A percentile compares a stretch with the other conserved stretches of the same genome.
Conservation (phyloP, 2,329 filamentous ascomycete genomes). For the Microcyclosporella mali region DNA sequence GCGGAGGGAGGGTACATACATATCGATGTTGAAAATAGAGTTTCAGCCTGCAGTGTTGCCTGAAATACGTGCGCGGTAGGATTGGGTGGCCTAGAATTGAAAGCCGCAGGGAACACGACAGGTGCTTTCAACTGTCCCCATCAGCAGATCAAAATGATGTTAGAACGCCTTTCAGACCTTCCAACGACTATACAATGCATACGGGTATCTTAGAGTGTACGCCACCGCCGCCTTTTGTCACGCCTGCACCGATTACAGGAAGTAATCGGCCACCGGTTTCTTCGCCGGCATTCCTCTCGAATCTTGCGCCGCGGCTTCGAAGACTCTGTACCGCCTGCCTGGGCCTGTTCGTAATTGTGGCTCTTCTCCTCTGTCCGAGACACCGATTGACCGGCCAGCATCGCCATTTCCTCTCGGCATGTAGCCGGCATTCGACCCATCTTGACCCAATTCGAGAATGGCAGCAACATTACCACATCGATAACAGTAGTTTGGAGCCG, state of each 20-base stretch:
- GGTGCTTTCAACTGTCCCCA: no score
- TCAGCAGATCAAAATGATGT: no score
- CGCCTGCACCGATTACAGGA: constrained; percentile 48
- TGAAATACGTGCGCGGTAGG: no score
- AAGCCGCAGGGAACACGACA: no score
- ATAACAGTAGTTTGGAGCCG: constrained; percentile 84
- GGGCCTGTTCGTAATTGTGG: constrained; percentile 52
- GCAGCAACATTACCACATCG: constrained; percentile 63
- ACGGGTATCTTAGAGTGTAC: no score
- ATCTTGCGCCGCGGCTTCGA: constrained; percentile 94
- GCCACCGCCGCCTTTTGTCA: no score
- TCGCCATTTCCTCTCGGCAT: constrained; percentile 61
- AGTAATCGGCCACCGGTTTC: constrained; percentile 96
- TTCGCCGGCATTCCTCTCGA: constrained; percentile 96
- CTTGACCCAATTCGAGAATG: constrained; percentile 86
- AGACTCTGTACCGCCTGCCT: constrained; percentile 85
- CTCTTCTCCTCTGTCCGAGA: constrained; percentile 39
- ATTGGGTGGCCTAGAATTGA: no score
- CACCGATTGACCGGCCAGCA: constrained; percentile 41
- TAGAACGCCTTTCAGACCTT: no score
- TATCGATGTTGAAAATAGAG: no score
- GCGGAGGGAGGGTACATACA: no score
- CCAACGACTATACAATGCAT: no score
- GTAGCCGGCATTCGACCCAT: constrained; percentile 52
- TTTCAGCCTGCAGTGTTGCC: no score